Evolutionary conservation across 352 stramenopile genomes (phyloP).

Genomic region (Phytophthora syringae): DNA sequence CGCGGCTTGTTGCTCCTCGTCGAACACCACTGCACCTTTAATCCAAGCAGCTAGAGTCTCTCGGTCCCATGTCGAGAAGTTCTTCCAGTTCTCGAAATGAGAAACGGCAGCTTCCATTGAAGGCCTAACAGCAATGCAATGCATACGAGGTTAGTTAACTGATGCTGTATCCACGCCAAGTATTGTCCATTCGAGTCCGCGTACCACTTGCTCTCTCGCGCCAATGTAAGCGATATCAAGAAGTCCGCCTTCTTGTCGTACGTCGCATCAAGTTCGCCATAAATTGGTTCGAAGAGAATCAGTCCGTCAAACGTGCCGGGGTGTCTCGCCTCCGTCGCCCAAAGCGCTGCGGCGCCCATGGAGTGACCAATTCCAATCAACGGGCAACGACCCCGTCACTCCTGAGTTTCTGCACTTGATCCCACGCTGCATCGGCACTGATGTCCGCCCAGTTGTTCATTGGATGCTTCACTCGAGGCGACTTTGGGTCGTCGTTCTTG

Average conservation of each 20-base stretch:
- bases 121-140: constrained; percentile 16
- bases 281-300: constrained; percentile 58
- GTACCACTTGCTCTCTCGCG: constrained; percentile 47
- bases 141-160: too few relatives aligned
- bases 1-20: constrained; percentile 22
- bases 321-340: constrained; percentile 43
- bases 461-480: constrained; percentile 28
- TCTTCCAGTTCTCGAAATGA: constrained; percentile 42
- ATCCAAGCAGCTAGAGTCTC: constrained; percentile 42
- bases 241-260: constrained; percentile 37
- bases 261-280: constrained; percentile 20
- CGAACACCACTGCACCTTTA: constrained; percentile 48
- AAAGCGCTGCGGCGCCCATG: constrained; percentile 50
- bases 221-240: constrained; percentile 40
- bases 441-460: constrained; percentile 37
- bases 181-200: not conserved
- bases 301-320: constrained; percentile 55
- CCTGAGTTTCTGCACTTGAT: constrained; percentile 23
- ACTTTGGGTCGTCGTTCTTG: constrained; percentile 23
- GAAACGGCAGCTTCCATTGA: constrained; percentile 24
- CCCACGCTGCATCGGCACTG: constrained; percentile 17
- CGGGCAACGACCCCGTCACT: constrained; percentile 5
- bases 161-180: too few relatives aligned
- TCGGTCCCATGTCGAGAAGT: constrained; percentile 53
- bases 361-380: constrained; percentile 51